Percentiles rank a stretch among this genome's conserved stretches.
Evolutionary conservation across 805 yeast species (phyloP).

Genomic region (Candida montana): DNA sequence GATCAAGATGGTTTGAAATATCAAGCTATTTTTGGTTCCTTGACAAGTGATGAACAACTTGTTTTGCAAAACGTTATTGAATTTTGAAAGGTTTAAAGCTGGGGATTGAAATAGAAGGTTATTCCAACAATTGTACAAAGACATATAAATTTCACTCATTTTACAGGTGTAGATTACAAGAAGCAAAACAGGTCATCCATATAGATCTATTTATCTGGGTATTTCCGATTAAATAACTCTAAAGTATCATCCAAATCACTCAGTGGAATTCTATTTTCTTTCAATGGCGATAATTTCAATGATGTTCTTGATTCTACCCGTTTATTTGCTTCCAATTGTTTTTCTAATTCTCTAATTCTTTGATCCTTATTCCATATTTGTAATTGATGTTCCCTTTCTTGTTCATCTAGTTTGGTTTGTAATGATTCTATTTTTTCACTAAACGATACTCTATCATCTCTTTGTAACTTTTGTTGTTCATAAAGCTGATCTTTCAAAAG

Average conservation of each 20-base stretch:
- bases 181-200: too few relatives aligned
- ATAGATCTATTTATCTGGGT: slow-evolving; percentile 1
- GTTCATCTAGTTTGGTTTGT: slow-evolving; percentile 24
- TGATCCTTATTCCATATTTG: slow-evolving; percentile 24
- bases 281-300: background rate
- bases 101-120: too few relatives aligned
- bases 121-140: too few relatives aligned
- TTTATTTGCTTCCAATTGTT: slow-evolving; percentile 4
- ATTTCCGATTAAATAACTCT: slow-evolving; percentile 6
- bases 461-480: slow-evolving; percentile 18
- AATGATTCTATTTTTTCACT: slow-evolving; percentile 22
- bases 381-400: slow-evolving; percentile 17
- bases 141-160: too few relatives aligned
- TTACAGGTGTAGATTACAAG: too few relatives aligned
- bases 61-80: slow-evolving; percentile 28
- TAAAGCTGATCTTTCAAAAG: slow-evolving; percentile 26
- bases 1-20: slow-evolving; percentile 43
- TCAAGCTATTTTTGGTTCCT: slow-evolving; percentile 38
- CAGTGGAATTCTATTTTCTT: slow-evolving; percentile 1
- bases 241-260: slow-evolving; percentile 4
- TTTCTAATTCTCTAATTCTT: slow-evolving; percentile 27
- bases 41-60: slow-evolving; percentile 32
- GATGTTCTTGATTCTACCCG: background rate
- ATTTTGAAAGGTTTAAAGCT: too few relatives aligned
- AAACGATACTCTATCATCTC: slow-evolving; percentile 26